Evolutionary conservation across 176 grass and related monocot genomes (phyloP).

Genomic region (Juncus effusus): DNA sequence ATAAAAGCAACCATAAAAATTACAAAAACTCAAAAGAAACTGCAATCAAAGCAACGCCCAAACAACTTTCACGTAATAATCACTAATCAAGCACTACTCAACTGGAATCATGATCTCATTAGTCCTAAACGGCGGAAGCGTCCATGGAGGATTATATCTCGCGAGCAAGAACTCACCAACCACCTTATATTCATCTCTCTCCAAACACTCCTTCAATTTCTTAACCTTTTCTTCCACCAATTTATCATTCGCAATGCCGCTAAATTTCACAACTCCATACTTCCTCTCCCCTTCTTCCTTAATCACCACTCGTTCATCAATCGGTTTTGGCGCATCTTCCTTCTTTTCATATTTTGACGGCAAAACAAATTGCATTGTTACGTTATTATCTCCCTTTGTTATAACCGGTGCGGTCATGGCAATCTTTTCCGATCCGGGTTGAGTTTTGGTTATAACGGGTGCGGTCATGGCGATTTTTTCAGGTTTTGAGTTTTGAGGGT

Average conservation of each 20-base stretch:
- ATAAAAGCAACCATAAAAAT: no score
- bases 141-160: slow-evolving; percentile 86
- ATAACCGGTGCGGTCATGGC: slow-evolving; percentile 78
- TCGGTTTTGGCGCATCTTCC: slow-evolving; percentile 69
- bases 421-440: slow-evolving; percentile 43
- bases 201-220: slow-evolving; percentile 60
- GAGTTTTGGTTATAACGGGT: slow-evolving; percentile 54
- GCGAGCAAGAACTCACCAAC: slow-evolving; percentile 60
- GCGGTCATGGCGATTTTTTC: slow-evolving; percentile 87
- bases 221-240: slow-evolving; percentile 58
- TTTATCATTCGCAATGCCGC: slow-evolving; percentile 57
- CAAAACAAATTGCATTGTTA: slow-evolving; percentile 85
- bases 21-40: no score
- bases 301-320: slow-evolving; percentile 71
- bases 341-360: slow-evolving; percentile 62
- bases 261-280: slow-evolving; percentile 68
- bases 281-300: slow-evolving; percentile 55
- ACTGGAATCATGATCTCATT: slow-evolving; percentile 94
- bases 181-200: slow-evolving; percentile 50
- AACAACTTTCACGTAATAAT: not conserved
- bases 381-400: slow-evolving; percentile 34
- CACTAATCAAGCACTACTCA: slow-evolving; percentile 20
- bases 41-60: not conserved
- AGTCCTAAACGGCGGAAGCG: slow-evolving; percentile 81
- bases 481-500: slow-evolving; percentile 65